Evolutionary conservation across 2,329 filamentous ascomycete genomes (phyloP), one percentile per base, ranked within the genome.

Genomic region (Claviceps monticola): DNA sequence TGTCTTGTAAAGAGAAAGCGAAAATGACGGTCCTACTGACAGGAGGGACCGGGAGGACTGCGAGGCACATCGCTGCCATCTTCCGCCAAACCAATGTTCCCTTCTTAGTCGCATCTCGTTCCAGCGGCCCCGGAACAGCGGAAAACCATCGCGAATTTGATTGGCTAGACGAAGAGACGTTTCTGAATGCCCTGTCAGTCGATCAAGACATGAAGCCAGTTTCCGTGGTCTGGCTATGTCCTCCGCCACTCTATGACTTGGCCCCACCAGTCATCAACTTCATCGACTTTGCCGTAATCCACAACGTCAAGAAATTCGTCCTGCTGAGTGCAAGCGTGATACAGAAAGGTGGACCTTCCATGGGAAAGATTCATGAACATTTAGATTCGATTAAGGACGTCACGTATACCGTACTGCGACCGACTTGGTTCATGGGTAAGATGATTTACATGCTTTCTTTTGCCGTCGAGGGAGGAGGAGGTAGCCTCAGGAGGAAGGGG

Each of bases 241-340:
- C 46, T 26, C 19, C 36, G 26, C 46, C 34, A 6, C 23, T 48
- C 1, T 13, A 11, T 6, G 46, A 48, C 16, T 23, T 39, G 8
- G 46, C 46, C 13, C 7, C 48, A 6, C 48, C 48, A 14, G 48
- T 50, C 11, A 45, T 37, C n/a, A 23, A 16, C 0, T 50, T 50
- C 29, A 37, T 50, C 41, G 14, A 50, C 13, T 45, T 36, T 38
- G 48, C 48, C 17, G n/a, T 41, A 7, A 13, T 19, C 4, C 37
- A 43, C 4, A 42, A 16, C n/a, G 41, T 50, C 26, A 44, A 38
- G 21, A 17, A 42, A 38, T 50, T 45, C 19, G 48, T 50, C 1
- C 48, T 50, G 13, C 41, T 50, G 19, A 50, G 48, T 14, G 48
- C 48, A 8, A 50, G 48, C 39, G 45, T 45, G n/a, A 23, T 50